Base-by-base conservation (phyloP, 768 basidiomycete genomes). In the Imleria badia region DNA sequence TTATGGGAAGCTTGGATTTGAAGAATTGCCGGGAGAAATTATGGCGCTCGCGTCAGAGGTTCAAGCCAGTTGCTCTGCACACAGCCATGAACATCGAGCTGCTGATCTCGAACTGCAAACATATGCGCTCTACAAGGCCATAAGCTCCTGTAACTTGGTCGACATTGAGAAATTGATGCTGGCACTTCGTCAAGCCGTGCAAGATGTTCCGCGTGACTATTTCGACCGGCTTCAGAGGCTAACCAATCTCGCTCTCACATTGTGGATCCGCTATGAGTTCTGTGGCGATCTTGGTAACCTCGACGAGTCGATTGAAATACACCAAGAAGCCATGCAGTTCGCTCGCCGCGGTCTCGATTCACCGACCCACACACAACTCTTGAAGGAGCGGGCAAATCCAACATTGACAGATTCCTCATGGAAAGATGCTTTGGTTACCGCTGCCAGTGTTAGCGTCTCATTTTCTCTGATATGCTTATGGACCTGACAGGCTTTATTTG, bases 171-270 rank as follows among this genome's bases (percentile, higher is more conserved):
- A 40, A 8, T 15, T 41, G 7, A 42, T 48, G 9, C 20, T 33
- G 14, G 10, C 4, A 6, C 29, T 51, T 29, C 26, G 22, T 12
- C n/a, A 23, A n/a, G 34, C 41, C 2, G 44, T 35, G 3, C 23
- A 26, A 10, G 6, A 39, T 15, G 10, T 19, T 33, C 48, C 45
- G 5, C 23, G 30, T 1, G 41, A 39, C 14, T 62, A 65, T 35
- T 34, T 58, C 10, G 39, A 53, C 30, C 50, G 38, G 36, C 26
- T 38, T 12, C 19, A 9, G 23, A 35, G 29, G n/a, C 26, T 61
- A 2, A 50, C 14, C 47, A 65, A 58, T 47, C 65, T 68, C 14
- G 59, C 41, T 12, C 38, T 26, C 6, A 44, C 56, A 22, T 54
- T 64, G 31, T 40, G 26, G 43, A 11, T 26, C 19, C 43, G 55